Evolutionary conservation across 2,329 filamentous ascomycete genomes (phyloP).

Genomic region (Purpureocillium lavendulum): DNA sequence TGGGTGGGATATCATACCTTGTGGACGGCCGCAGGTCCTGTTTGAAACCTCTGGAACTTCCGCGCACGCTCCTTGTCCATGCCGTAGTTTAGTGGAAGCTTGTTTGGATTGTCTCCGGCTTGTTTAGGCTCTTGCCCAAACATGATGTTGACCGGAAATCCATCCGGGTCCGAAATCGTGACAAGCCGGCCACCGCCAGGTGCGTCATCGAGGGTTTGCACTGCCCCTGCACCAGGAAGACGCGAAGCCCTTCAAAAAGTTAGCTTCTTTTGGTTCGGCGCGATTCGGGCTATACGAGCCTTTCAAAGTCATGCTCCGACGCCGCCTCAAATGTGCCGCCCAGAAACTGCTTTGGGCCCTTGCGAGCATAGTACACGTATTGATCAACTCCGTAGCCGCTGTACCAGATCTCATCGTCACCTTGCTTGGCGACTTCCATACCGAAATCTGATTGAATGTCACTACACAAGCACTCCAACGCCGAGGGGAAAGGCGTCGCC

Average conservation of each 20-base stretch:
- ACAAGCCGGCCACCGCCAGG: conserved; percentile 7
- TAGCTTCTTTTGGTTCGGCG: too few relatives aligned
- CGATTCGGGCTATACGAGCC: neutral
- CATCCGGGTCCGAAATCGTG: conserved; percentile 5
- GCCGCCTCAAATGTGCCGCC: conserved; percentile 7
- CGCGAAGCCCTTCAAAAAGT: neutral
- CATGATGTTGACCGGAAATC: conserved; percentile 3
- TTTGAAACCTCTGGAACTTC: conserved; percentile 3
- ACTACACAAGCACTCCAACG: too few relatives aligned
- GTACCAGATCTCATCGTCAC: conserved; percentile 5
- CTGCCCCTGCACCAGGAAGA: conserved; percentile 2
- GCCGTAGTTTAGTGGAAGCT: conserved; percentile 1
- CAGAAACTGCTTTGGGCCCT: conserved; percentile 5
- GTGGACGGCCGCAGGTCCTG: conserved; percentile 2
- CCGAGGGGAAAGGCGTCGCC: too few relatives aligned
- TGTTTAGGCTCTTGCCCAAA: neutral
- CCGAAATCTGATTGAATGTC: conserved; percentile 6
- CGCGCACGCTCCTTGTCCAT: neutral
- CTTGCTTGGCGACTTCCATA: conserved; percentile 4
- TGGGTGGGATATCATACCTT: neutral
- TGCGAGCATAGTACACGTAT: conserved; percentile 6
- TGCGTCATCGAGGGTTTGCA: conserved; percentile 5
- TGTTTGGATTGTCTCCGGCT: neutral
- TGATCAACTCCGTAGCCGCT: conserved; percentile 7
- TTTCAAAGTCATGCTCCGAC: conserved; percentile 4